A percentile compares a stretch with the other conserved stretches of the same genome.
These are phyloP conservation scores for Paraphaeosphaeria sporulosa DNA, from an alignment of 2,329 filamentous ascomycete species.

Conservation along the genomic window DNA sequence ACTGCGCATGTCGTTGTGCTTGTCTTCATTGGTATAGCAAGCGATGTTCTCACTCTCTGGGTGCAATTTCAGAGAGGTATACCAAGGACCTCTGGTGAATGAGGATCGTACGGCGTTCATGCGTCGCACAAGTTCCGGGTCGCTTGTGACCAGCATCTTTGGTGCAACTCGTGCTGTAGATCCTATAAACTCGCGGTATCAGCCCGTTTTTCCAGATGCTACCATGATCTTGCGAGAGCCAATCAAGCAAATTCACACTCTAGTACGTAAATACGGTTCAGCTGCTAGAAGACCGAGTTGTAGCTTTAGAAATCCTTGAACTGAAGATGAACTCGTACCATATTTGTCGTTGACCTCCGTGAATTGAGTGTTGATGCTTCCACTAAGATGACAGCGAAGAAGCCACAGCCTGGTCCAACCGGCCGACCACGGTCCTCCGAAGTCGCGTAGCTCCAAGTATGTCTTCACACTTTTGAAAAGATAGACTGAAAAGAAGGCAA, in stretches of 20 bases:
- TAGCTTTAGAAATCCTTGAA: background rate
- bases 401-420: slow-evolving; percentile 3
- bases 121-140: slow-evolving; percentile 1
- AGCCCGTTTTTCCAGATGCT: background rate
- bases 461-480: background rate
- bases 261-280: background rate
- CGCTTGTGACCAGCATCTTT: slow-evolving; percentile 1
- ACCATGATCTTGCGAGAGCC: background rate
- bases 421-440: slow-evolving; percentile 1
- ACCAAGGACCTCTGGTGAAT: slow-evolving; percentile 1
- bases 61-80: background rate
- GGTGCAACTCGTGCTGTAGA: slow-evolving; percentile 2
- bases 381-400: background rate
- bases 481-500: background rate
- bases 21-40: background rate
- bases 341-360: background rate
- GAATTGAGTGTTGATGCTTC: background rate
- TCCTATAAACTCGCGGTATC: background rate
- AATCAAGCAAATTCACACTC: background rate
- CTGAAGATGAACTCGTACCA: background rate
- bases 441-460: background rate
- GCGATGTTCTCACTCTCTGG: slow-evolving; percentile 3
- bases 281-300: background rate
- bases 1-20: background rate
- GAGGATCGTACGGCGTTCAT: slow-evolving; percentile 4